Evolutionary conservation across 1,284 basidiomycete genomes (phyloP), one percentile per base, ranked within the genome.

Genomic region (Flammula alnicola): DNA sequence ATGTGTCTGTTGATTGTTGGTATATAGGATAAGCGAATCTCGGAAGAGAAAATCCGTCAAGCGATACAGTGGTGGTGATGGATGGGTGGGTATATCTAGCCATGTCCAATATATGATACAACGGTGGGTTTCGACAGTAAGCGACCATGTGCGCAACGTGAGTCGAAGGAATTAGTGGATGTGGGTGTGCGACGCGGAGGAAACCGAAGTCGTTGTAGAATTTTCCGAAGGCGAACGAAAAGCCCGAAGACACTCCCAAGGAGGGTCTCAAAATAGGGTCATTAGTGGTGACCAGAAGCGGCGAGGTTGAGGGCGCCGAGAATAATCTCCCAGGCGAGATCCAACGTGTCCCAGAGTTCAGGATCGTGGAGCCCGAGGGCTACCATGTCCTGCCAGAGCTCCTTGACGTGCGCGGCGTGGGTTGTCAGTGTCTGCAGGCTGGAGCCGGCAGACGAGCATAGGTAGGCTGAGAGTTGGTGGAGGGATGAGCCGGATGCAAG

Each of bases 301-400:
- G 79, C 82, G 49, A 85, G 66, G 59, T 83, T 82, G 63, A 86
- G 74, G n/a, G 84, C 81, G 33, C 81, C 81, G 33, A 85, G 71
- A 36, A 86, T 71, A 57, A 87, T 73, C 60, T 86, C 81, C 86
- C 88, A 91, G 10, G 86, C 84, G 53, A 84, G 75, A 51, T 86
- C 82, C 55, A 91, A 66, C 45, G 80, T 79, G 47, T 80, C 77
- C 88, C 88, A 91, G 19, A 89, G 73, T 35, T 79, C 78, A 12
- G 77, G 73, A 55, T 86, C 81, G 51, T 77, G 73, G 4, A 91
- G 60, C n/a, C 87, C 86, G 30, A 91, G 79, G 2, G 83, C 78
- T 40, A 81, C 80, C 56, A 83, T 76, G 60, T 88, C 85, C 53
- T 81, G 77, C 88, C 88, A 91, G 12, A 90, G 72, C 44, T 84